Conservation (phyloP, 2,329 filamentous ascomycete genomes). For the Didymella pomorum region DNA sequence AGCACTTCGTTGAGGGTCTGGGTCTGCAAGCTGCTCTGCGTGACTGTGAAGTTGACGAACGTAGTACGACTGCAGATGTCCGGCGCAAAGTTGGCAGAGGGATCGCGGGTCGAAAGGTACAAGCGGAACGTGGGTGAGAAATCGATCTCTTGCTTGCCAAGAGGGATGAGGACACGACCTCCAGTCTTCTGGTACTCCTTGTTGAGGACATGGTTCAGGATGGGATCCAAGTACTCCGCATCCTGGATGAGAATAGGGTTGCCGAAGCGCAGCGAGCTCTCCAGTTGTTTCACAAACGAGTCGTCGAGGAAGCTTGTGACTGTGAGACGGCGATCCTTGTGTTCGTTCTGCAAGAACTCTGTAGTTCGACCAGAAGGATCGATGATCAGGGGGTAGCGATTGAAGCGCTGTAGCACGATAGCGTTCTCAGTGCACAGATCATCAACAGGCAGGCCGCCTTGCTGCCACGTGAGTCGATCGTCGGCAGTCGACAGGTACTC, state of each 20-base stretch:
- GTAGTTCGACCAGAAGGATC: conserved; percentile 94
- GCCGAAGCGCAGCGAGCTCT: conserved; percentile 95
- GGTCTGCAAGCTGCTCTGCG: conserved; percentile 97
- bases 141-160: conserved; percentile 98
- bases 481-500: conserved; percentile 97
- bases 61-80: conserved; percentile 98
- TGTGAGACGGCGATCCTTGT: conserved; percentile 89
- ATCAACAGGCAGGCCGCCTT: conserved; percentile 90
- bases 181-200: conserved; percentile 99
- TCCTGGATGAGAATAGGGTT: conserved; percentile 99
- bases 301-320: conserved; percentile 98
- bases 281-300: conserved; percentile 96
- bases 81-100: conserved; percentile 92
- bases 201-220: conserved; percentile 97
- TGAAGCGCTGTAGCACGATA: conserved; percentile 96
- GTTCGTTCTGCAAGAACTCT: conserved; percentile 94
- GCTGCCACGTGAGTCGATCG: conserved; percentile 93
- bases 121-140: conserved; percentile 97
- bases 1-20: conserved; percentile 97
- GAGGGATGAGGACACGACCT: conserved; percentile 95
- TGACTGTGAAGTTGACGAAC: conserved; percentile 99
- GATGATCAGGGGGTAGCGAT: conserved; percentile 97
- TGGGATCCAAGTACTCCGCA: conserved; percentile 94
- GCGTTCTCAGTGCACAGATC: conserved; percentile 99
- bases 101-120: conserved; percentile 93